Evolutionary conservation across 257 asterid genomes (phyloP).

Genomic region (Mentha longifolia): DNA sequence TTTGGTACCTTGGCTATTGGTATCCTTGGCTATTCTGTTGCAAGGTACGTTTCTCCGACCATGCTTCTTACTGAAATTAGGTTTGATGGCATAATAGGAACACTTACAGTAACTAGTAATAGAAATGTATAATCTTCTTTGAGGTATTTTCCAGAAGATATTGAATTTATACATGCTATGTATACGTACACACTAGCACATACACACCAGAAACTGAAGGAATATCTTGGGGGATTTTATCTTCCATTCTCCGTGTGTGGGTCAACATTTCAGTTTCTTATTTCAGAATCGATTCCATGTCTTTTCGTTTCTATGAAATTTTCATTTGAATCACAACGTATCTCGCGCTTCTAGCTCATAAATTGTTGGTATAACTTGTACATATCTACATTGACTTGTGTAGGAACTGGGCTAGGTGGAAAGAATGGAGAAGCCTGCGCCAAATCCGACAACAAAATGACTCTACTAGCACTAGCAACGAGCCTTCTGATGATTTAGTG

Average conservation of each 20-base stretch:
- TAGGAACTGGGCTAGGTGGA: constrained; percentile 88
- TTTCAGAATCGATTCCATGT: background rate
- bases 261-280: constrained; percentile 11
- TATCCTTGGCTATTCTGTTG: constrained; percentile 71
- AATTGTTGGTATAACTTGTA: background rate
- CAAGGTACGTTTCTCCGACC: constrained; percentile 57
- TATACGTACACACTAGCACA: too few relatives aligned
- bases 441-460: constrained; percentile 46
- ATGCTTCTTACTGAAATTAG: background rate
- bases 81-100: constrained; percentile 7
- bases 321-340: background rate
- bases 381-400: constrained; percentile 5
- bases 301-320: background rate
- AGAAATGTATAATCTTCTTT: background rate
- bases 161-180: background rate
- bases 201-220: background rate
- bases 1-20: constrained; percentile 79
- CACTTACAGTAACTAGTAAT: background rate
- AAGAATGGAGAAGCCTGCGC: constrained; percentile 64
- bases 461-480: constrained; percentile 35
- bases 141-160: background rate
- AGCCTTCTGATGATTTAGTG: constrained; percentile 35
- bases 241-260: constrained; percentile 7
- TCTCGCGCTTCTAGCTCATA: background rate
- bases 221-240: background rate